phyloP scores from a whole-genome alignment of 108 stramenopile genomes.

The Skeletonema tropicum region DNA sequence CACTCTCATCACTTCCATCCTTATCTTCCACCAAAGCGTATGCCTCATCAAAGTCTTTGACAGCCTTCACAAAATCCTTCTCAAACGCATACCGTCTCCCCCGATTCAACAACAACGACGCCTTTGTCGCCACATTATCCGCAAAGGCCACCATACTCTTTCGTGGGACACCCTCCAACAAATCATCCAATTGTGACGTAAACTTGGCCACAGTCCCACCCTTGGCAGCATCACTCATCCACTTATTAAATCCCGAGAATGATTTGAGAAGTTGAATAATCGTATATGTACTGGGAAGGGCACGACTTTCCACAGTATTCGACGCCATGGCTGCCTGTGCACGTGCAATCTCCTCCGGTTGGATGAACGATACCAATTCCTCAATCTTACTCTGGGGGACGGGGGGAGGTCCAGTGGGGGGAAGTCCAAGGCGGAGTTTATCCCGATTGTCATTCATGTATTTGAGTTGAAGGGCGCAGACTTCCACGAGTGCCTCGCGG shows the following conservation, averaged over 20 bases:
- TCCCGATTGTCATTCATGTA: slow-evolving; percentile 88
- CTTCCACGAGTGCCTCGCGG: slow-evolving; percentile 50
- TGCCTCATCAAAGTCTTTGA: slow-evolving; percentile 71
- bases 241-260: slow-evolving; percentile 83
- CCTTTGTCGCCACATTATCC: slow-evolving; percentile 50
- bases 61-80: slow-evolving; percentile 61
- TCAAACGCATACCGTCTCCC: slow-evolving; percentile 83
- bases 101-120: slow-evolving; percentile 64
- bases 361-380: slow-evolving; percentile 68
- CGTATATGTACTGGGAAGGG: slow-evolving; percentile 80
- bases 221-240: slow-evolving; percentile 84
- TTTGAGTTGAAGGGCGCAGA: slow-evolving; percentile 83
- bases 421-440: slow-evolving; percentile 76
- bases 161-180: slow-evolving; percentile 35
- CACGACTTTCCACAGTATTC: slow-evolving; percentile 33
- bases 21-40: slow-evolving; percentile 58
- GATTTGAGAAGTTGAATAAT: slow-evolving; percentile 76
- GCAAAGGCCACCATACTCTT: slow-evolving; percentile 26
- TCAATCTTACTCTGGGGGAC: slow-evolving; percentile 84
- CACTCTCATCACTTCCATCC: slow-evolving; percentile 19
- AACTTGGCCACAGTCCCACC: slow-evolving; percentile 61
- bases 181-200: slow-evolving; percentile 46
- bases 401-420: slow-evolving; percentile 69
- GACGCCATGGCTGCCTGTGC: slow-evolving; percentile 22
- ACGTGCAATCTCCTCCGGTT: slow-evolving; percentile 70